Evolutionary conservation across 495 filamentous ascomycete genomes (phyloP).

Genomic region (Immersiella caudata): DNA sequence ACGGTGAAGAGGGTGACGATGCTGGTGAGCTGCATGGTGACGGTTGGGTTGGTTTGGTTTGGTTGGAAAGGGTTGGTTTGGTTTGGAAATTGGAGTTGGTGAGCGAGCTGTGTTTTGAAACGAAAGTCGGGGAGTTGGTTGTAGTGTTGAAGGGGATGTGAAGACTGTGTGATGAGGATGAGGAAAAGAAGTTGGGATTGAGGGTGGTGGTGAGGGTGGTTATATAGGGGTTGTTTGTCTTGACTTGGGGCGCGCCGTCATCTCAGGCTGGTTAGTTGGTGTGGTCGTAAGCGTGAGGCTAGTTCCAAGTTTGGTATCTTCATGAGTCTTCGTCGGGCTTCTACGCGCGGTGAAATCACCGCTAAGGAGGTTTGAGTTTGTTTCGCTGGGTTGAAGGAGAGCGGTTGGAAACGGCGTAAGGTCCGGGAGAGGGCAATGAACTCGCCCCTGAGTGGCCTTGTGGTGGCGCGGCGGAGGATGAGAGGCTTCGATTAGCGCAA

Average conservation of each 20-base stretch:
- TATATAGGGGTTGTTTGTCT: conserved; percentile 9
- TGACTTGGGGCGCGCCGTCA: not conserved
- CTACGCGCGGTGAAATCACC: not conserved
- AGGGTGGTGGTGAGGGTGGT: conserved; percentile 1
- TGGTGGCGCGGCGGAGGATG: not conserved
- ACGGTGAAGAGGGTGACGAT: conserved; percentile 19
- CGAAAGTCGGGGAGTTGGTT: not conserved
- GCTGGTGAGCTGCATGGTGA: conserved; percentile 29
- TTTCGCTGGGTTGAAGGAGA: not conserved
- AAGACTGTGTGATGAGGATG: conserved; percentile 4
- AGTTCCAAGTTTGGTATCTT: not conserved
- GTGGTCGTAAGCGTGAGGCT: not conserved
- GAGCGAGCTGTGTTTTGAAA: conserved; percentile 3
- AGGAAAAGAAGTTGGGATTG: not conserved
- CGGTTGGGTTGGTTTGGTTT: conserved; percentile 12
- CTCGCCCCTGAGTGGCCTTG: not conserved
- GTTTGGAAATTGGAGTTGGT: not conserved
- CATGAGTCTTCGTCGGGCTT: not conserved
- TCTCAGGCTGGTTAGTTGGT: not conserved
- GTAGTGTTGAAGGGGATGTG: conserved; percentile 9
- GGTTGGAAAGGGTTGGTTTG: not conserved
- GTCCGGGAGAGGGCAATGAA: not conserved
- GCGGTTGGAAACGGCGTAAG: not conserved
- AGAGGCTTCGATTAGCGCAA: not conserved
- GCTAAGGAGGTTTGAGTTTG: not conserved